These are phyloP conservation scores for Combretum micranthum DNA, from an alignment of 345 rosid genomes.

Conservation along the genomic window DNA sequence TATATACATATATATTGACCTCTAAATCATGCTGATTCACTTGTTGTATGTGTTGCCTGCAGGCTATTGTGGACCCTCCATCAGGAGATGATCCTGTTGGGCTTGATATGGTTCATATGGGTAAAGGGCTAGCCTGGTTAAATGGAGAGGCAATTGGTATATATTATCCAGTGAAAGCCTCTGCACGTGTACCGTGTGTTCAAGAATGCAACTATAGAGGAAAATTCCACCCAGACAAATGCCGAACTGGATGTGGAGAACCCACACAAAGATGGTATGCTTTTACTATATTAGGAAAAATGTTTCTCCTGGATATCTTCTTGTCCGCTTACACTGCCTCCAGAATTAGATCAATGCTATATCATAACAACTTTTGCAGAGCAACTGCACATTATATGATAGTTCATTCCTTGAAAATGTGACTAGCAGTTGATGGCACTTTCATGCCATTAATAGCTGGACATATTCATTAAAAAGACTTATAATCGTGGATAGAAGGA, in stretches of 20 bases:
- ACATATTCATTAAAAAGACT: too few relatives aligned
- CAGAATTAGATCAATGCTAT: too few relatives aligned
- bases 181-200: constrained; percentile 41
- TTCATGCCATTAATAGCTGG: too few relatives aligned
- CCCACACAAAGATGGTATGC: constrained; percentile 93
- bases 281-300: not conserved
- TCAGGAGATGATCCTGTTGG: constrained; percentile 81
- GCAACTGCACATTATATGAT: too few relatives aligned
- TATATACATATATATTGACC: not conserved
- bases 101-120: constrained; percentile 84
- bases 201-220: constrained; percentile 76
- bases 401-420: too few relatives aligned
- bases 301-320: too few relatives aligned
- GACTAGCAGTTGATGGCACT: too few relatives aligned
- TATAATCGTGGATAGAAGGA: too few relatives aligned
- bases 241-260: constrained; percentile 82
- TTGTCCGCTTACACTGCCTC: too few relatives aligned
- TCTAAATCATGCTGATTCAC: not conserved
- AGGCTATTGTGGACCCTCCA: constrained; percentile 76
- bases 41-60: constrained; percentile 3
- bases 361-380: too few relatives aligned
- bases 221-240: constrained; percentile 69
- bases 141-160: constrained; percentile 97
- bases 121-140: constrained; percentile 96
- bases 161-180: constrained; percentile 63